Conservation (phyloP, 768 basidiomycete genomes). For the Aureoboletus auriporus region DNA sequence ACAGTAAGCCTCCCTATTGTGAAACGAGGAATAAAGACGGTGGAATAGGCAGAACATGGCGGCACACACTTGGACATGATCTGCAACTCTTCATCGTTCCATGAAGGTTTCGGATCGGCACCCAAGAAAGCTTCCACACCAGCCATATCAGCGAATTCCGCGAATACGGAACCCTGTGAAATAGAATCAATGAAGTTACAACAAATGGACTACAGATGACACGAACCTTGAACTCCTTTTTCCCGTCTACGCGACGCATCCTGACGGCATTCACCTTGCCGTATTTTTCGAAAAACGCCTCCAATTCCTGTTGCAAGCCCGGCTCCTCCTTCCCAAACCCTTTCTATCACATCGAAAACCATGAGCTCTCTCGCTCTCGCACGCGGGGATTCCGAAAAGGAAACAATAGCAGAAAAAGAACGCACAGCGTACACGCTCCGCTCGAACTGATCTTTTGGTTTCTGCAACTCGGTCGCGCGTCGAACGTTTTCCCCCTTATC, state of each 20-base stretch:
- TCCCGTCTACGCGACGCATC: conserved; percentile 76
- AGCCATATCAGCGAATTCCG: conserved; percentile 74
- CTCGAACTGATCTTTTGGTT: conserved; percentile 75
- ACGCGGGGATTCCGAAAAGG: neutral
- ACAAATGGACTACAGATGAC: neutral
- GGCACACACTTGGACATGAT: conserved; percentile 81
- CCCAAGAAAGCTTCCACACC: conserved; percentile 72
- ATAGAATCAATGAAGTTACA: neutral
- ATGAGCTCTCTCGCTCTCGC: neutral
- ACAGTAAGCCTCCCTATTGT: conserved; percentile 75
- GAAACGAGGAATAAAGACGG: neutral
- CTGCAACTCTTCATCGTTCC: conserved; percentile 69
- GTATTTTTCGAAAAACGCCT: conserved; percentile 75
- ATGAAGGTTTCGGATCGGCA: conserved; percentile 78
- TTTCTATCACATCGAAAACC: conserved; percentile 52
- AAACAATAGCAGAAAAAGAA: conserved; percentile 27
- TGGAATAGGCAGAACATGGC: neutral
- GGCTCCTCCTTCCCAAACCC: conserved; percentile 71
- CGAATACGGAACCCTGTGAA: conserved; percentile 85
- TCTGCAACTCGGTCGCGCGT: conserved; percentile 68
- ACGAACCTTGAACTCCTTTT: conserved; percentile 84
- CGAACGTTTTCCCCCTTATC: conserved; percentile 70
- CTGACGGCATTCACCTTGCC: conserved; percentile 79
- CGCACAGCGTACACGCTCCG: conserved; percentile 87
- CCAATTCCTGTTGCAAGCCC: conserved; percentile 67